Conservation (phyloP, 78 protist genomes). For the Dictyostelium firmibasis region DNA sequence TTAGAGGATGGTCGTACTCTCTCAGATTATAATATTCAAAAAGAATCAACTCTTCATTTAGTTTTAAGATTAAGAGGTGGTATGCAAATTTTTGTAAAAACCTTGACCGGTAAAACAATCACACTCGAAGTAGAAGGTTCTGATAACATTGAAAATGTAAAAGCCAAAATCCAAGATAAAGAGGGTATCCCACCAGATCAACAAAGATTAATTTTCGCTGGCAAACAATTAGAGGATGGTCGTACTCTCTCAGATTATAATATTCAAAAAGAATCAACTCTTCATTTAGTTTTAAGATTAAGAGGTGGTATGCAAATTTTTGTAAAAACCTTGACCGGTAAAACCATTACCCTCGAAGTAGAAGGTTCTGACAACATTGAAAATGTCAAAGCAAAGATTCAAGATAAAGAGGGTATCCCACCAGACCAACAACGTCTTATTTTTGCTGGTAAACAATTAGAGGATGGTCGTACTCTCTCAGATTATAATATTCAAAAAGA, state of each 20-base stretch:
- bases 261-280: slow-evolving; percentile 97
- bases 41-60: slow-evolving; percentile 95
- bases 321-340: not conserved
- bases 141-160: not conserved
- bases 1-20: slow-evolving; percentile 98
- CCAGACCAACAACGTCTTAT: no score
- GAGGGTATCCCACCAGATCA: not conserved
- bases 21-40: slow-evolving; percentile 97
- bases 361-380: no score
- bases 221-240: slow-evolving; percentile 98
- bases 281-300: slow-evolving; percentile 85
- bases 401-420: no score
- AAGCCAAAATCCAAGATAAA: not conserved
- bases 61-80: slow-evolving; percentile 31
- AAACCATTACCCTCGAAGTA: no score
- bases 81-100: not conserved
- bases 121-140: not conserved
- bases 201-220: slow-evolving; percentile 91
- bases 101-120: not conserved
- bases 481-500: no score
- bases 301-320: not conserved
- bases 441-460: no score
- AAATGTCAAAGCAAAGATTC: no score
- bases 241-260: slow-evolving; percentile 97
- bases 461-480: no score